phyloP scores from a whole-genome alignment of 2,329 filamentous ascomycete genomes.

The Ramularia endophylla region DNA sequence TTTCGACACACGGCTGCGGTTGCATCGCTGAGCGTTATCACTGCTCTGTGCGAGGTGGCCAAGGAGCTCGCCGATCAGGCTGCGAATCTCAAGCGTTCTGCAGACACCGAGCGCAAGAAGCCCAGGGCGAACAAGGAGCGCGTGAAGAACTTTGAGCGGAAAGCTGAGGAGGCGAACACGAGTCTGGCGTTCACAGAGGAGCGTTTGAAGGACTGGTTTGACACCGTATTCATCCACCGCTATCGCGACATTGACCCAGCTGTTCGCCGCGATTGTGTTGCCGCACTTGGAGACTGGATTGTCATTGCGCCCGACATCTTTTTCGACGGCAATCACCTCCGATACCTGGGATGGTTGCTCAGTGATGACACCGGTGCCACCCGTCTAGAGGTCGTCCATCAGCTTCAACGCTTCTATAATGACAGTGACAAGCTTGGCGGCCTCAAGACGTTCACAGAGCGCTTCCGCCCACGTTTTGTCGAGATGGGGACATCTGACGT shows the following conservation, averaged over 20 bases:
- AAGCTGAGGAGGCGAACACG: slow-evolving; percentile 62
- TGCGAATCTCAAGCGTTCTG: slow-evolving; percentile 70
- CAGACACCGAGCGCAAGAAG: slow-evolving; percentile 70
- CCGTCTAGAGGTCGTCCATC: slow-evolving; percentile 78
- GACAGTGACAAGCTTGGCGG: slow-evolving; percentile 69
- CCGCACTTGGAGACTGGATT: slow-evolving; percentile 85
- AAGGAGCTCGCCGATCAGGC: slow-evolving; percentile 64
- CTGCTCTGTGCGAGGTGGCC: slow-evolving; percentile 67
- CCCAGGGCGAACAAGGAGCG: slow-evolving; percentile 71
- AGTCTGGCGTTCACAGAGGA: slow-evolving; percentile 65
- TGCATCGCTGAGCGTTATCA: slow-evolving; percentile 72
- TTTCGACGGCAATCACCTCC: slow-evolving; percentile 82
- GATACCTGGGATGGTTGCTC: slow-evolving; percentile 93
- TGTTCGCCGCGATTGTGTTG: slow-evolving; percentile 83
- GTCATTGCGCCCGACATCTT: slow-evolving; percentile 77
- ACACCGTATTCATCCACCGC: slow-evolving; percentile 88
- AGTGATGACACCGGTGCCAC: slow-evolving; percentile 72
- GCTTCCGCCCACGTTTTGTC: slow-evolving; percentile 78
- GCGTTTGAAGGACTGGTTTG: slow-evolving; percentile 78
- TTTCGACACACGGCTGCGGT: slow-evolving; percentile 93
- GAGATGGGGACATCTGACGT: slow-evolving; percentile 88
- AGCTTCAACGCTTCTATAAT: slow-evolving; percentile 73
- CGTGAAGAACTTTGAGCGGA: slow-evolving; percentile 65
- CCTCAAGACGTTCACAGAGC: slow-evolving; percentile 85
- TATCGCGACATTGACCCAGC: slow-evolving; percentile 90